Evolutionary conservation across 1,284 basidiomycete species (phyloP).

Genomic region (Rhodotorula mucilaginosa): DNA sequence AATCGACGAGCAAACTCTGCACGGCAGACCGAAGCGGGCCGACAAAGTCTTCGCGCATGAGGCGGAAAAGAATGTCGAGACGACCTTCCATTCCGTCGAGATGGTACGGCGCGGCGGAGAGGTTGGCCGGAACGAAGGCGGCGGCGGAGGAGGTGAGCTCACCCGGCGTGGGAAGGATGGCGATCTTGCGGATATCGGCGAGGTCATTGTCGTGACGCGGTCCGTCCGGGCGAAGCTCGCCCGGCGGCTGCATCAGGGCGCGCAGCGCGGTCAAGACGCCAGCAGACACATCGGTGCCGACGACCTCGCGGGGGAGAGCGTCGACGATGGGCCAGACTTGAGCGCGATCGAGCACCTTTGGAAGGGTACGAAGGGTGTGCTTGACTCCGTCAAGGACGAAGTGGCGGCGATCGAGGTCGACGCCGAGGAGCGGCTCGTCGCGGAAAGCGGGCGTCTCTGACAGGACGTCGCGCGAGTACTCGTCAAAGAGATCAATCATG

Average conservation of each 20-base stretch:
- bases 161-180: conserved; percentile 62
- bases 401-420: conserved; percentile 44
- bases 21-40: conserved; percentile 52
- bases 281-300: background rate
- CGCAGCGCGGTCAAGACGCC: conserved; percentile 2
- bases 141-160: conserved; percentile 57
- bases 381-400: conserved; percentile 50
- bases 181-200: conserved; percentile 58
- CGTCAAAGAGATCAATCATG: conserved; percentile 54
- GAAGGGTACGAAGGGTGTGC: conserved; percentile 53
- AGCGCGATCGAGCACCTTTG: conserved; percentile 56
- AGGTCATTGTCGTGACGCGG: conserved; percentile 67
- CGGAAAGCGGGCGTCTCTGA: conserved; percentile 47
- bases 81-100: conserved; percentile 59
- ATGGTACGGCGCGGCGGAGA: conserved; percentile 62
- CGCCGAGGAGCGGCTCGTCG: conserved; percentile 44
- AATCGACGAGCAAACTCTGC: conserved; percentile 54
- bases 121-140: conserved; percentile 61
- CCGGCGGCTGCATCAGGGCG: conserved; percentile 58
- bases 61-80: conserved; percentile 68
- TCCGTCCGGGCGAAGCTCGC: conserved; percentile 55
- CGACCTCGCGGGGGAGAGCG: conserved; percentile 44
- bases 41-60: conserved; percentile 65
- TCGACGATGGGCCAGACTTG: conserved; percentile 26
- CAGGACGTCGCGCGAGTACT: conserved; percentile 54